Percentiles rank a stretch among this genome's conserved stretches.
Conservation (phyloP, 192 early-diverging fungal genomes). For the Gonapodya prolifera region DNA sequence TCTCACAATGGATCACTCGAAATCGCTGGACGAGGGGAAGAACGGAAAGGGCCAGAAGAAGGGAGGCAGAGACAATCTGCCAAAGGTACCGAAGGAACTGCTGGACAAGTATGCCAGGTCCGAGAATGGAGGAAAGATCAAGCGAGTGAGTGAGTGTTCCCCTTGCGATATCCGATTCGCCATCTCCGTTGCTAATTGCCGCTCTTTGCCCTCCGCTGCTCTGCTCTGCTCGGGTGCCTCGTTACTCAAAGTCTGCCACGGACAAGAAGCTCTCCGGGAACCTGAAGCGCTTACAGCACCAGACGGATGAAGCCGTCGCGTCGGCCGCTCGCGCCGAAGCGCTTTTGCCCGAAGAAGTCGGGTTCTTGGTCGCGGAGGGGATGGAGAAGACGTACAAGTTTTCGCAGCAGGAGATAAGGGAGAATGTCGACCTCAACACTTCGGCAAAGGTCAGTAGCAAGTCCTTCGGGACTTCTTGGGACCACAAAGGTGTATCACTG, state of each 20-base stretch:
- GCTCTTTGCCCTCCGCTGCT: not conserved
- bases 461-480: no score
- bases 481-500: no score
- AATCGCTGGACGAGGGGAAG: not conserved
- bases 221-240: not conserved
- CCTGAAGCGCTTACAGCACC: constrained; percentile 45
- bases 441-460: constrained; percentile 36
- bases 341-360: constrained; percentile 60
- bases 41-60: not conserved
- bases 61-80: not conserved
- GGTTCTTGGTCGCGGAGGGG: constrained; percentile 76
- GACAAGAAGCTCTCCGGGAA: constrained; percentile 61
- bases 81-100: not conserved
- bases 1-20: not conserved
- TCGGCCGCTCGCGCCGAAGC: constrained; percentile 67
- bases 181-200: not conserved
- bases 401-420: constrained; percentile 49
- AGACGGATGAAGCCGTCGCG: constrained; percentile 48
- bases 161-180: not conserved
- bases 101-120: not conserved
- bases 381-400: constrained; percentile 83
- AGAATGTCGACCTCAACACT: constrained; percentile 63
- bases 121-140: not conserved
- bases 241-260: not conserved
- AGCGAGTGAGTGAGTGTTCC: not conserved